Base-by-base conservation (phyloP, 163 green algal species). In the Scenedesmus sp. region DNA sequence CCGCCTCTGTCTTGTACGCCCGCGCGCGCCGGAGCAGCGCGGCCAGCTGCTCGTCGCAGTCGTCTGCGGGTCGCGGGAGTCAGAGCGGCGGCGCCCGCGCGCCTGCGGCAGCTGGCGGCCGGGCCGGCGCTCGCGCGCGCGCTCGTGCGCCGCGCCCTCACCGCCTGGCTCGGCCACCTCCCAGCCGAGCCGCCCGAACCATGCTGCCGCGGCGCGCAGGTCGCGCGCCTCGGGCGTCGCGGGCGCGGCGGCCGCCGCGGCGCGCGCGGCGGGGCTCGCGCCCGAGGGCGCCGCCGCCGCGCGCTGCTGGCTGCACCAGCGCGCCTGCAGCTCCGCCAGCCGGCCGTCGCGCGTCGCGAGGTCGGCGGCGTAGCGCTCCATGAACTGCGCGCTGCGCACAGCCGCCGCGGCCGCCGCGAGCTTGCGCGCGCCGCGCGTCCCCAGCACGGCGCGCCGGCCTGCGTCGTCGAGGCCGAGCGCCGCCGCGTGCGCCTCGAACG, bases 291-390 rank as follows among this genome's bases (percentile, higher is more conserved):
- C 31, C 17, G 62, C 4, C 28, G 22, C 39, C 22, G 15, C 39
- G 62, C 34, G 62, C 42, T 60, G 56, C 71, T 71, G 57, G 34
- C 60, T 70, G 47, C 74, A 69, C 50, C 50, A 81, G 11, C 50
- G 60, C 20, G 60, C 36, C 50, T 81, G 74, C 74, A 81, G 74
- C 50, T 81, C 48, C 31, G 44, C 31, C 36, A 75, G 63, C 13
- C 62, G 39, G 33, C 51, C 62, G 63, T 69, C 74, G 18, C 74
- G 63, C 7, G 63, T 75, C 20, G n/a, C 39, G 34, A 81, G 39
- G 51, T 81, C 74, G n/a, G 47, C 71, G 24, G 60, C 44, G 71
- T 80, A 80, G 31, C 71, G 64, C n/a, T 75, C 63, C 74, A 81
- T 81, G 62, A 81, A 81, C 36, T 81, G 48, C 34, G 42, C 15